A percentile compares a stretch with the other conserved stretches of the same genome.
phyloP scores from a whole-genome alignment of 768 basidiomycete species.

The Mycena belliarum region DNA sequence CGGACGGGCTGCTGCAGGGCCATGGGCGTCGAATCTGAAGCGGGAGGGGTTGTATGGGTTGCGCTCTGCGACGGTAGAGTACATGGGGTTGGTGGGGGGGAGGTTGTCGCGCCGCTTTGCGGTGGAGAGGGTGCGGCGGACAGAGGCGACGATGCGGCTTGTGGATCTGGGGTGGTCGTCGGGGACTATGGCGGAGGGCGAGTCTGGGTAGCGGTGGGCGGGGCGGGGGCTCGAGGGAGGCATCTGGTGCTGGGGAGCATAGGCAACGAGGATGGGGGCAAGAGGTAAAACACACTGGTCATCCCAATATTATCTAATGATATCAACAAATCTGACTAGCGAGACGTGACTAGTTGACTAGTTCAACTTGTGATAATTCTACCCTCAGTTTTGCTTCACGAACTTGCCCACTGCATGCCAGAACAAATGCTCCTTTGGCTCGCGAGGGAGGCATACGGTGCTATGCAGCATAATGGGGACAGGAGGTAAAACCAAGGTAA shows the following conservation, averaged over 20 bases:
- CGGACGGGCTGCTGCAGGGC: background rate
- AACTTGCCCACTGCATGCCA: constrained; percentile 61
- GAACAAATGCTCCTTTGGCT: constrained; percentile 59
- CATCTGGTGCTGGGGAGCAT: too few species aligned
- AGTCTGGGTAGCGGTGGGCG: background rate
- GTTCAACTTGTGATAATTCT: too few species aligned
- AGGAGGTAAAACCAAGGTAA: too few species aligned
- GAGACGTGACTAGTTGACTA: too few species aligned
- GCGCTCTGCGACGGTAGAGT: constrained; percentile 8
- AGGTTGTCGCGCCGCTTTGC: constrained; percentile 10
- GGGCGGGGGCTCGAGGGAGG: background rate
- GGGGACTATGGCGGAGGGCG: background rate
- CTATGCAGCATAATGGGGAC: too few species aligned
- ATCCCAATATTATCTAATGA: too few species aligned
- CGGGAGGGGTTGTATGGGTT: background rate
- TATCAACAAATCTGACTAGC: too few species aligned
- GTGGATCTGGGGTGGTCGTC: background rate
- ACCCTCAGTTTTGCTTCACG: constrained; percentile 40
- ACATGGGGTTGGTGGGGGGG: constrained; percentile 1
- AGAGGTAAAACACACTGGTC: too few species aligned
- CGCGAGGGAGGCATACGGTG: too few species aligned
- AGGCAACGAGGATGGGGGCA: too few species aligned
- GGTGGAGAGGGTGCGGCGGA: constrained; percentile 17
- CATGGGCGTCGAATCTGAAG: constrained; percentile 12
- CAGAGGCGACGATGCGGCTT: constrained; percentile 12